Base-by-base conservation (phyloP, 1,284 basidiomycete genomes). In the Sanghuangporus weigelae region DNA sequence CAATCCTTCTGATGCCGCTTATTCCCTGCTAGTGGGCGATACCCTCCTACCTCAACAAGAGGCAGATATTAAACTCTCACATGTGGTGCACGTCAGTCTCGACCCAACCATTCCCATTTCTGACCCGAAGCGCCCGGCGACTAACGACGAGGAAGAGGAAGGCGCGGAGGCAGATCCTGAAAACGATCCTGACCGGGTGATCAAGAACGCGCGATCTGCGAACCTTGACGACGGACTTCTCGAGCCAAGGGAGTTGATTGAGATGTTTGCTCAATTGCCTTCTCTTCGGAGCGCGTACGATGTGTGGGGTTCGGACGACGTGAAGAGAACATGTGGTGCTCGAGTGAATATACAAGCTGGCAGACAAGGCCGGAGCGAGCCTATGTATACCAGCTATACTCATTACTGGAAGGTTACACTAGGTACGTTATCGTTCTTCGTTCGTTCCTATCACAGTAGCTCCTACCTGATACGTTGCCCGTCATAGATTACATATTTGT, bases 401-500 rank as follows among this genome's bases (percentile, higher is more conserved):
- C 81, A 89, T 74, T 87, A 84, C 70, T 96, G 92, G 90, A 84
- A 90, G 69, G 76, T 88, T 4, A 89, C 89, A 2, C 73, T 95
- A 70, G 93, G 93, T 92, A 68, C 67, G 73, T 21, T 57, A 11
- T 35, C 40, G 31, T 3, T 46, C 59, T 39, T 59, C 26, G 3
- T 26, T n/a, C 7, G 38, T 36, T 46, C 16, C 8, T 38, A 35
- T 49, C 14, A 5, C 26, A 31, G 26, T 4, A 48, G 7, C 5
- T 42, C 10, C n/a, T 57, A 16, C 64, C 68, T 70, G n/a, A 2
- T 23, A 67, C 38, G 8, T 60, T 44, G 3, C 16, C 48, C 49
- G 1, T 46, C 31, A 38, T 65, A 93, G 93, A 97, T 77, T 97
- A 98, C 72, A 90, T 97, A 59, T 93, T 96, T 71, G 73, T 90